A percentile compares a stretch with the other conserved stretches of the same genome.
Evolutionary conservation across 2,329 filamentous ascomycete species (phyloP).

Genomic region (Verticillium longisporum): DNA sequence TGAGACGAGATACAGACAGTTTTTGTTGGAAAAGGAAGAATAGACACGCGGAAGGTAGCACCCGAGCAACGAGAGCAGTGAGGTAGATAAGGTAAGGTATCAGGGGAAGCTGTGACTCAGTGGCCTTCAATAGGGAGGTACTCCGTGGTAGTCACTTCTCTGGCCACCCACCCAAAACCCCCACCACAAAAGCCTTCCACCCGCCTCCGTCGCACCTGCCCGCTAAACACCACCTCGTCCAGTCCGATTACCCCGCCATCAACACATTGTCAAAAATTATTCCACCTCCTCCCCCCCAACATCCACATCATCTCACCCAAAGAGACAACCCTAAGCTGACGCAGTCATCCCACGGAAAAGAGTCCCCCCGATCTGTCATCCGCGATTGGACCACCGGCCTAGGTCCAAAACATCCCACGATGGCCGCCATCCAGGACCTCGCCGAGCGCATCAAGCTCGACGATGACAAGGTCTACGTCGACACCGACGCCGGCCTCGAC

Average conservation of each 20-base stretch:
- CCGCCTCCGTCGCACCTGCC: background rate
- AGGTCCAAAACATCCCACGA: conserved; percentile 15
- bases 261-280: background rate
- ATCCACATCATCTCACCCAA: background rate
- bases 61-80: background rate
- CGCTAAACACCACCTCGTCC: conserved; percentile 1
- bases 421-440: conserved; percentile 41
- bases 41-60: background rate
- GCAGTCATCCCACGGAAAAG: background rate
- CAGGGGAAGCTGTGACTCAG: background rate
- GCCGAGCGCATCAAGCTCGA: conserved; percentile 41
- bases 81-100: background rate
- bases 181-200: conserved; percentile 1
- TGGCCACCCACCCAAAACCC: background rate
- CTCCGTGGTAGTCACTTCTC: too few relatives aligned
- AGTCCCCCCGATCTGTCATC: background rate
- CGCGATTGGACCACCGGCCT: background rate
- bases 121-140: background rate
- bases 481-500: conserved; percentile 73
- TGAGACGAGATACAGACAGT: background rate
- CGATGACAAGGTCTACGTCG: conserved; percentile 58
- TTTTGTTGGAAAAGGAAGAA: background rate
- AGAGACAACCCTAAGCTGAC: background rate
- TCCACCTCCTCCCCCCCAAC: background rate
- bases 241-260: conserved; percentile 1